phyloP scores from a whole-genome alignment of 2,329 filamentous ascomycete genomes.

The Didymella exigua region DNA sequence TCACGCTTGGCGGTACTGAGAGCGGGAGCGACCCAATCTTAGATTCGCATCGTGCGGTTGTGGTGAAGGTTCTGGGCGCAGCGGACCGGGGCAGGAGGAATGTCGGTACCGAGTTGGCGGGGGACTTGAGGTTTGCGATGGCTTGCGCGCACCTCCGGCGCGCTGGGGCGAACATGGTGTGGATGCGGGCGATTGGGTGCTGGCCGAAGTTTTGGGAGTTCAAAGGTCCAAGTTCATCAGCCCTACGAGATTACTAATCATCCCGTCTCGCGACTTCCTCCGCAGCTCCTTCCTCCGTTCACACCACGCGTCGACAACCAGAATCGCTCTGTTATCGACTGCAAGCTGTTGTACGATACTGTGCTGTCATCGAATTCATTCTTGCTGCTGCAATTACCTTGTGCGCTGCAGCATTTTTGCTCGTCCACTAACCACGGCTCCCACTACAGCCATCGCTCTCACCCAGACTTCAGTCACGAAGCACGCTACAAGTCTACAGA shows the following conservation, averaged over 20 bases:
- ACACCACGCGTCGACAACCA: neutral
- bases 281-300: neutral
- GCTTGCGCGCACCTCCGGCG: slow-evolving; percentile 61
- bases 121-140: slow-evolving; percentile 55
- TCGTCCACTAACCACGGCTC: slow-evolving; percentile 17
- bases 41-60: slow-evolving; percentile 68
- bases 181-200: slow-evolving; percentile 15
- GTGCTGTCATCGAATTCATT: neutral
- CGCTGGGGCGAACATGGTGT: slow-evolving; percentile 68
- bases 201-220: slow-evolving; percentile 34
- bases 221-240: slow-evolving; percentile 14
- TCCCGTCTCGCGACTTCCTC: slow-evolving; percentile 13
- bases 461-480: slow-evolving; percentile 16
- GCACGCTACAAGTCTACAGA: slow-evolving; percentile 7
- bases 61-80: slow-evolving; percentile 69
- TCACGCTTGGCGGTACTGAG: slow-evolving; percentile 62
- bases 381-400: neutral
- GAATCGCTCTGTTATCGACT: neutral
- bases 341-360: neutral
- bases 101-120: slow-evolving; percentile 63
- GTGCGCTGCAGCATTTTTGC: neutral
- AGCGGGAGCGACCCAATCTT: slow-evolving; percentile 78
- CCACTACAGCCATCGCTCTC: slow-evolving; percentile 21
- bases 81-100: slow-evolving; percentile 71
- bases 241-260: slow-evolving; percentile 2